Evolutionary conservation across 179 eudicot species (phyloP).

Genomic region (Patellifolia procumbens): DNA sequence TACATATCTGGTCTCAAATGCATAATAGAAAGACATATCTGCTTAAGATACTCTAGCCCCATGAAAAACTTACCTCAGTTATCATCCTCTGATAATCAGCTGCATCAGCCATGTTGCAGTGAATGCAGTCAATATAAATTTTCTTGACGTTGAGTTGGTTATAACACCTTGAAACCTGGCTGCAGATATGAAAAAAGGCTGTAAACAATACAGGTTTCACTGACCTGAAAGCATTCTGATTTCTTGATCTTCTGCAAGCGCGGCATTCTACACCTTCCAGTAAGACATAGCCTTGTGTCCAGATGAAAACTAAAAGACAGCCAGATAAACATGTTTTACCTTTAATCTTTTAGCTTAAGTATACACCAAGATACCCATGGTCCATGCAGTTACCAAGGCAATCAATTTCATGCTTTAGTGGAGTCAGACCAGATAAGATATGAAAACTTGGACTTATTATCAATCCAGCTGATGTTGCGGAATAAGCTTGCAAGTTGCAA

Average conservation of each 20-base stretch:
- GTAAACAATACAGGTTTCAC: background rate
- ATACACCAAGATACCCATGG: background rate
- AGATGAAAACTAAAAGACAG: background rate
- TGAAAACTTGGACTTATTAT: background rate
- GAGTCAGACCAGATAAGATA: background rate
- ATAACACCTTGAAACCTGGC: background rate
- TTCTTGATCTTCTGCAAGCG: conserved; percentile 13
- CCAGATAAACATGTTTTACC: background rate
- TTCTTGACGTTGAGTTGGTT: background rate
- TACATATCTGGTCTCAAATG: background rate
- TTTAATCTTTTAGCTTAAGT: background rate
- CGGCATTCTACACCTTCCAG: conserved; percentile 1
- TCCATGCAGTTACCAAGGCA: background rate
- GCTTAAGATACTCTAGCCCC: background rate
- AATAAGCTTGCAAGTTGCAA: background rate
- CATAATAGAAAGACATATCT: background rate
- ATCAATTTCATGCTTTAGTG: background rate
- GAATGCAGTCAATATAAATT: background rate
- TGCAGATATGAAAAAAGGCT: background rate
- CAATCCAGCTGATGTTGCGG: background rate
- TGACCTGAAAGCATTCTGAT: conserved; percentile 3
- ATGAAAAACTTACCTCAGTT: background rate
- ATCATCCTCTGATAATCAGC: background rate
- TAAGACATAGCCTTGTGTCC: conserved; percentile 3
- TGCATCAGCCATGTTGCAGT: background rate